Base-by-base conservation (phyloP, 768 basidiomycete genomes). In the Grammothele lineata region DNA sequence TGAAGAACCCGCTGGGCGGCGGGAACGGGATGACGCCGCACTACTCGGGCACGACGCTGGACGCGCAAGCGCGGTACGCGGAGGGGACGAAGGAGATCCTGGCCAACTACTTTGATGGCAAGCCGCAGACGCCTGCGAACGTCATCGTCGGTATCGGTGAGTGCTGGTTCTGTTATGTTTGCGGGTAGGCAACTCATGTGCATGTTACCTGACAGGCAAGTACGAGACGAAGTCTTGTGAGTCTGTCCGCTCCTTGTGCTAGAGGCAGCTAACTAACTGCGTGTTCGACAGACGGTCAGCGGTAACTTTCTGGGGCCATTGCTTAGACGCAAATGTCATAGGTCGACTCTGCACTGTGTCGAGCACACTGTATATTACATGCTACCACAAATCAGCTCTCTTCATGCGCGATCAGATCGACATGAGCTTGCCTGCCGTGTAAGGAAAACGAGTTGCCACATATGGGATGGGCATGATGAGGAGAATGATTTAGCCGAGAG, bases 21-120 rank as follows among this genome's bases (percentile, higher is more conserved):
- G 92, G 92, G 22, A 94, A 95, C 68, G 91, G 86, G 57, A 92
- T 93, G 80, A 85, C 87, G 5, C 83, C 87, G 12, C 87, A 89
- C 61, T 90, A 88, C 69, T 87, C 85, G 56, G 90, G 92, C 27
- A 92, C 90, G 5, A 92, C 90, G 22, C 77, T 92, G 47, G 92
- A 94, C 57, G 91, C 92, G 2, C 92, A 94, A 69, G 76, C 73
- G 21, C 84, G 92, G 35, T 95, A 96, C 61, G 91, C 91, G 10
- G 66, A 68, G 35, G 90, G 89, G 5, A 73, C 79, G 22, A 80
- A 70, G 70, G 70, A 69, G 53, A 91, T 91, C 62, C 70, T 91
- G 44, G 74, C 81, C 47, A 84, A 85, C 65, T 92, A 82, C 70
- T 59, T 88, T 50, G 60, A 62, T 14, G 69, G 65, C 48, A 80